A percentile compares a stretch with the other conserved stretches of the same genome.
Evolutionary conservation across 2,329 filamentous ascomycete species (phyloP).

Genomic region (Monilinia aucupariae): DNA sequence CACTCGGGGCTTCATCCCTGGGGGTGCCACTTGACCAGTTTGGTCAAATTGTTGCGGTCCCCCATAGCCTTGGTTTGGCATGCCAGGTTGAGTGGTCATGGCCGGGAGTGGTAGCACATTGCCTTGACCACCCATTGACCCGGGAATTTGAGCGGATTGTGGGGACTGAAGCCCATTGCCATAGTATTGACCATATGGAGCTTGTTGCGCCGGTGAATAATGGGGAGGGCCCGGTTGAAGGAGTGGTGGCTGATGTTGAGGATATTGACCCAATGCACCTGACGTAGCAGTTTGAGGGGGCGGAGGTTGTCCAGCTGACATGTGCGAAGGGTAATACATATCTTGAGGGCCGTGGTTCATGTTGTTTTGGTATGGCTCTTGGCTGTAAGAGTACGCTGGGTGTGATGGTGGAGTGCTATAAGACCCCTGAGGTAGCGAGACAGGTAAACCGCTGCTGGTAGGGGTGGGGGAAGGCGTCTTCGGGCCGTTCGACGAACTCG

Average conservation of each 20-base stretch:
- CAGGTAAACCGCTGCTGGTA: conserved; percentile 42
- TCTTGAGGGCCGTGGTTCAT: conserved; percentile 84
- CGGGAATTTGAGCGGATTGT: conserved; percentile 61
- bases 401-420: conserved; percentile 35
- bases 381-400: conserved; percentile 40
- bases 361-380: conserved; percentile 40
- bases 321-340: conserved; percentile 78
- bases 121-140: conserved; percentile 59
- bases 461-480: conserved; percentile 73
- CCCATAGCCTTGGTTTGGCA: conserved; percentile 43
- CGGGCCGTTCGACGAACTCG: conserved; percentile 52
- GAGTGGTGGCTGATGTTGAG: conserved; percentile 67
- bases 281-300: conserved; percentile 73
- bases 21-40: conserved; percentile 87
- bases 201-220: conserved; percentile 52
- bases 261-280: conserved; percentile 67
- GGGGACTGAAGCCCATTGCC: conserved; percentile 74
- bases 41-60: conserved; percentile 61
- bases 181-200: conserved; percentile 66
- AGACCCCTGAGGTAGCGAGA: conserved; percentile 37
- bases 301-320: conserved; percentile 71
- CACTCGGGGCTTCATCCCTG: conserved; percentile 92
- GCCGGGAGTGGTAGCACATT: conserved; percentile 65
- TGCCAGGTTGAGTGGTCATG: conserved; percentile 43
- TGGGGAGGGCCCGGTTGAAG: conserved; percentile 66